Evolutionary conservation across 164 flowering plant species (phyloP), one percentile per base, ranked within the genome.

Genomic region (Saururus chinensis): DNA sequence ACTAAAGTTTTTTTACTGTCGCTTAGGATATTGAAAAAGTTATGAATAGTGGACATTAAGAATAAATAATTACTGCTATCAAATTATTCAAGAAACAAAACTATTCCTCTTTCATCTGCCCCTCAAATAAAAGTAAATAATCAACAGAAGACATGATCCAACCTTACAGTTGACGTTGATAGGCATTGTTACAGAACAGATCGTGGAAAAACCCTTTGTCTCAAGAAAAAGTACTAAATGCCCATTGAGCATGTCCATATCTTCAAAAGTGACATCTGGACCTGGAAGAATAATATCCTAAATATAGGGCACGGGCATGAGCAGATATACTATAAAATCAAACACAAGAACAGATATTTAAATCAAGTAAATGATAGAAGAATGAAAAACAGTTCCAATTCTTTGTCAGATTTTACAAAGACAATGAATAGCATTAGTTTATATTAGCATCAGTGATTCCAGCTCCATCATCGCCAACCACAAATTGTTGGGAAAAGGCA

Each of bases 111-210:
- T n/a, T n/a, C 49, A 45, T 8, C 14, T 12, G 49, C 14, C 49
- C 14, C 17, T 45, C 49, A 45, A n/a, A 54, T 12, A 24, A 35
- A 64, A 59, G 30, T 24, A 17, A 51, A 40, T n/a, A 26, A 19
- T 26, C 13, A 22, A 17, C 7, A 22, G 9, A 41, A 54, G 11
- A 20, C 16, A 23, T 17, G 9, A 56, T 23, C 19, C 0, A 66
- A 92, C 96, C 96, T 84, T 72, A 68, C 42, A 60, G 60, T 71
- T 71, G 19, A 59, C 51, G 68, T 68, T 70, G 48, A 85, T 70
- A 53, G 97, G 96, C 80, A 93, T 65, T 54, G 77, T 58, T 56
- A 93, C 68, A 45, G 98, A 93, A 71, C 95, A 89, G 64, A 86
- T 67, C 73, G 73, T 56, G 53, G 90, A 68, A 9, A 71, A 59